These are phyloP conservation scores for Apiospora saccharicola DNA, from an alignment of 2,329 filamentous ascomycete species.

Conservation along the genomic window DNA sequence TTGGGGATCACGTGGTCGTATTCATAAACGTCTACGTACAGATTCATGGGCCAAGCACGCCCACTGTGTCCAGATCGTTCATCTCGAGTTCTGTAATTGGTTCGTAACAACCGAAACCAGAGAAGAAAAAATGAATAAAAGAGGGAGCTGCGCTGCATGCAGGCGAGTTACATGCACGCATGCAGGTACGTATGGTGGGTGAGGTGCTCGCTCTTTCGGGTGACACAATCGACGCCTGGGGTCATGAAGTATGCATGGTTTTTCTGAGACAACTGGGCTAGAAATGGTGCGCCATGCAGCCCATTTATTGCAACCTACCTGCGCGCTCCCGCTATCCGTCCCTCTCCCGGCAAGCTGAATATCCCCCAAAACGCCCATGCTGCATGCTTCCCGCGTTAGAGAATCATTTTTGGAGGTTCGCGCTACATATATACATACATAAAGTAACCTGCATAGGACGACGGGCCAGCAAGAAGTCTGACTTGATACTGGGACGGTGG, in stretches of 20 bases:
- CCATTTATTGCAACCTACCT: neutral
- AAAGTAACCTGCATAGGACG: neutral
- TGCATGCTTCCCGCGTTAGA: neutral
- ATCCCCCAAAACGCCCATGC: neutral
- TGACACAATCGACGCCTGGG: neutral
- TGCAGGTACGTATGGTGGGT: neutral
- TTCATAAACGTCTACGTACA: too few species aligned
- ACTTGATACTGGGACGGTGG: neutral
- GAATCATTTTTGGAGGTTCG: neutral
- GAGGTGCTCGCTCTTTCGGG: neutral
- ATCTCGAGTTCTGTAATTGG: neutral
- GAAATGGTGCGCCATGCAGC: neutral
- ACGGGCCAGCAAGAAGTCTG: neutral
- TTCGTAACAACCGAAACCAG: neutral
- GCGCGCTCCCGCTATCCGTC: neutral
- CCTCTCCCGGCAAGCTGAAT: neutral
- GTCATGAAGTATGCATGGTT: neutral
- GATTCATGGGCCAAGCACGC: too few species aligned
- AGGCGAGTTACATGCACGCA: neutral
- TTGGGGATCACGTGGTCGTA: too few species aligned
- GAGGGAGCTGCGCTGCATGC: neutral
- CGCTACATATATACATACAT: neutral
- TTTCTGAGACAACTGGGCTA: neutral
- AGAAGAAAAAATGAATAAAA: neutral
- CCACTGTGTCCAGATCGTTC: neutral